These are phyloP conservation scores for Sanghuangporus sanghuang DNA, from an alignment of 1,284 basidiomycete species.

Conservation along the genomic window DNA sequence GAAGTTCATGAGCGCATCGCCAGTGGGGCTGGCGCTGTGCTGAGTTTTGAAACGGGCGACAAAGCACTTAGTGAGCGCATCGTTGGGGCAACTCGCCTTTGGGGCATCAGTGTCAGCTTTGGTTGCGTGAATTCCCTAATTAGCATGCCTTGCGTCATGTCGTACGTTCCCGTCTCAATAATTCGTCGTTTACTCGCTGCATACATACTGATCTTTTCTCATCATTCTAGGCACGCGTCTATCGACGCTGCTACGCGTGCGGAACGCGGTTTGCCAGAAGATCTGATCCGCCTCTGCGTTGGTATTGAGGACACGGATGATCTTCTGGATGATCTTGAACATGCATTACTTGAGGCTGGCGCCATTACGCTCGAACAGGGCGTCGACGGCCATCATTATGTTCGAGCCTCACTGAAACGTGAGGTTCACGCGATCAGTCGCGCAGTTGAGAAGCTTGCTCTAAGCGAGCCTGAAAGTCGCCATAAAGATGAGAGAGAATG, in stretches of 20 bases:
- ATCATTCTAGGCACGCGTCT: slow-evolving; percentile 79
- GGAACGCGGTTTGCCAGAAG: slow-evolving; percentile 92
- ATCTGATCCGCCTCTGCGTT: slow-evolving; percentile 96
- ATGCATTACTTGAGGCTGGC: slow-evolving; percentile 87
- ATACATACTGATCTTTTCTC: slow-evolving; percentile 17
- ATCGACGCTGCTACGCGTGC: slow-evolving; percentile 93
- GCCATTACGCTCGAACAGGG: slow-evolving; percentile 63
- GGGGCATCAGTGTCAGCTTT: slow-evolving; percentile 98
- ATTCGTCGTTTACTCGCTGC: slow-evolving; percentile 11
- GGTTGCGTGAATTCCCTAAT: slow-evolving; percentile 98
- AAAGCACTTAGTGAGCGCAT: slow-evolving; percentile 89
- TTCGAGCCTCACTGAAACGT: slow-evolving; percentile 38
- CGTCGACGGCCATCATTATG: slow-evolving; percentile 37
- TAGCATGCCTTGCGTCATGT: slow-evolving; percentile 99
- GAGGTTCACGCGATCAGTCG: slow-evolving; percentile 44
- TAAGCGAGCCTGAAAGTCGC: slow-evolving; percentile 27
- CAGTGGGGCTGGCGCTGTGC: slow-evolving; percentile 87
- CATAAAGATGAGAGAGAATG: slow-evolving; percentile 54
- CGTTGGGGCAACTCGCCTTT: slow-evolving; percentile 87
- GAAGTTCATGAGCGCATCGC: slow-evolving; percentile 88
- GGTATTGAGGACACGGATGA: slow-evolving; percentile 96
- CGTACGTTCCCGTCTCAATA: slow-evolving; percentile 53
- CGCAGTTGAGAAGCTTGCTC: slow-evolving; percentile 65
- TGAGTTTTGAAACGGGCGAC: slow-evolving; percentile 93
- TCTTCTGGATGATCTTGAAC: slow-evolving; percentile 92